Evolutionary conservation across 2,329 filamentous ascomycete genomes (phyloP).

Genomic region (Pyrenochaeta sp.): DNA sequence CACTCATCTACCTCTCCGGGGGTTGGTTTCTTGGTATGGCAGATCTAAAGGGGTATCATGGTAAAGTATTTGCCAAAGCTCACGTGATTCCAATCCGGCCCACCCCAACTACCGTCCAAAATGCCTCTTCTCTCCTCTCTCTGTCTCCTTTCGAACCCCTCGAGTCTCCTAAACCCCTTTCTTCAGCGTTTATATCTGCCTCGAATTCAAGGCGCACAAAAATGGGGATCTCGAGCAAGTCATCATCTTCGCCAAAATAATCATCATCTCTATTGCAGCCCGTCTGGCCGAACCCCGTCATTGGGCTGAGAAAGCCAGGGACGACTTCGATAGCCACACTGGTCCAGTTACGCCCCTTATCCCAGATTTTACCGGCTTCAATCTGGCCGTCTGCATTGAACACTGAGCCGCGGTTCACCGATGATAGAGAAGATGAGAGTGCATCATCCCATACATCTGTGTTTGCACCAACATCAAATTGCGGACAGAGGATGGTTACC

Average conservation of each 20-base stretch:
- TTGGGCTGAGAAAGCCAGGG: slow-evolving; percentile 55
- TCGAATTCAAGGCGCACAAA: slow-evolving; percentile 95
- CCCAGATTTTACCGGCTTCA: slow-evolving; percentile 96
- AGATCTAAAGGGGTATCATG: background rate
- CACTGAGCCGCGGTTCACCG: slow-evolving; percentile 39
- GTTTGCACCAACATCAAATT: slow-evolving; percentile 94
- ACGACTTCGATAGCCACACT: slow-evolving; percentile 92
- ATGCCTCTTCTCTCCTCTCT: slow-evolving; percentile 86
- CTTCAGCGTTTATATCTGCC: slow-evolving; percentile 69
- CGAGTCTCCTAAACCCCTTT: slow-evolving; percentile 44
- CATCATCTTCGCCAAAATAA: slow-evolving; percentile 62
- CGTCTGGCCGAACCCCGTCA: slow-evolving; percentile 10
- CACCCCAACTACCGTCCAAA: slow-evolving; percentile 93
- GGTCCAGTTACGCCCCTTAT: slow-evolving; percentile 91
- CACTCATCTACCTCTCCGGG: too few species aligned
- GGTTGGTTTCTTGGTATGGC: too few species aligned
- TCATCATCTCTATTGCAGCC: slow-evolving; percentile 26
- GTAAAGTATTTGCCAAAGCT: background rate
- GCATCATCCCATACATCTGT: slow-evolving; percentile 96
- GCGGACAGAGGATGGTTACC: slow-evolving; percentile 91
- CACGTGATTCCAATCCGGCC: slow-evolving; percentile 70
- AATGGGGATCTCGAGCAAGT: slow-evolving; percentile 87
- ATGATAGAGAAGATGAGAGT: slow-evolving; percentile 59
- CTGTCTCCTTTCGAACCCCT: slow-evolving; percentile 67
- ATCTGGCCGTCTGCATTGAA: slow-evolving; percentile 52